Conservation (phyloP, 805 yeast genomes). For the Phaffomyces antillensis region DNA sequence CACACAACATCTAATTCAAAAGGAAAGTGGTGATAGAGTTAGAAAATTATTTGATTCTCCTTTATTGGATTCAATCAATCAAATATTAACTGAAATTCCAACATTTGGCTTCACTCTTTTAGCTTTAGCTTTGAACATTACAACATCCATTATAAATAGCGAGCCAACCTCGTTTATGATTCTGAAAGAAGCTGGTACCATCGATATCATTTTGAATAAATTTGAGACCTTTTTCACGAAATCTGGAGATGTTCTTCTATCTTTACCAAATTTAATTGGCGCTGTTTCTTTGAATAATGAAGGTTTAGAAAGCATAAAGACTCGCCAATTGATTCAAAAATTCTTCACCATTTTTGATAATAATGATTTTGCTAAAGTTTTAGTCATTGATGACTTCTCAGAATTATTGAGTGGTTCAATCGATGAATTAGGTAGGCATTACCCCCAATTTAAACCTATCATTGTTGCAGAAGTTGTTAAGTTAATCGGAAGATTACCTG, state of each 20-base stretch:
- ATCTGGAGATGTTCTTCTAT: slow-evolving; percentile 47
- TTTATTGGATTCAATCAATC: slow-evolving; percentile 53
- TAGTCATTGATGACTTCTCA: slow-evolving; percentile 47
- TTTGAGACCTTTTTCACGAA: slow-evolving; percentile 52
- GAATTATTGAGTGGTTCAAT: slow-evolving; percentile 56
- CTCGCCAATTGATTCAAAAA: slow-evolving; percentile 30
- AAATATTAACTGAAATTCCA: slow-evolving; percentile 46
- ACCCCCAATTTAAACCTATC: slow-evolving; percentile 59
- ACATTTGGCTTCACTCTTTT: slow-evolving; percentile 64
- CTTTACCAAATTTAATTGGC: slow-evolving; percentile 70
- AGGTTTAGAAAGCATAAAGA: slow-evolving; percentile 54
- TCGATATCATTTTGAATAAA: slow-evolving; percentile 55
- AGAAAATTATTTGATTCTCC: slow-evolving; percentile 84
- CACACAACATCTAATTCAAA: slow-evolving; percentile 52
- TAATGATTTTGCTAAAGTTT: slow-evolving; percentile 42
- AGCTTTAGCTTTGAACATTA: slow-evolving; percentile 52
- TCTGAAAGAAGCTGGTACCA: slow-evolving; percentile 68
- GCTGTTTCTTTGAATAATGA: slow-evolving; percentile 74
- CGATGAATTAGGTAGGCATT: slow-evolving; percentile 80
- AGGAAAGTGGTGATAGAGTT: slow-evolving; percentile 78
- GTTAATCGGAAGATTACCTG: slow-evolving; percentile 40
- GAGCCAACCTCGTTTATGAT: slow-evolving; percentile 87
- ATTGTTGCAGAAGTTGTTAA: slow-evolving; percentile 43
- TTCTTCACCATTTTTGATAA: slow-evolving; percentile 47
- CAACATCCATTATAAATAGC: slow-evolving; percentile 69